Base-by-base conservation (phyloP, 2,329 filamentous ascomycete genomes). In the Penicillium sp. region DNA sequence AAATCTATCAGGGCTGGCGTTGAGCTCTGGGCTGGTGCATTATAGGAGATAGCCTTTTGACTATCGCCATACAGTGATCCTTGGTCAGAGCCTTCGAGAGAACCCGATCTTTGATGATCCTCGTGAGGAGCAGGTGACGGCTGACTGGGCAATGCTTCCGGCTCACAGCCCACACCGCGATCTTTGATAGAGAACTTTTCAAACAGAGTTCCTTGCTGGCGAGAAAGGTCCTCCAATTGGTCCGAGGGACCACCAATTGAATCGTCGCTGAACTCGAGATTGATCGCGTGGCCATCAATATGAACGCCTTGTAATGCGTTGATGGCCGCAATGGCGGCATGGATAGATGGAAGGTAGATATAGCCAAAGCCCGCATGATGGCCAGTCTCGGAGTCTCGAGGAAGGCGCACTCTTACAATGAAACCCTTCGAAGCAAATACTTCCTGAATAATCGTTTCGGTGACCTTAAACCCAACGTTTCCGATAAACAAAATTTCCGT, bases 351-450 rank as follows among this genome's bases (percentile, higher is more conserved):
- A 43, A 73, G 72, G 44, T 58, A 49, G 9, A 71, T 47, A 48
- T 70, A 72, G 27, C 68, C 68, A 56, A 72, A 72, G 12, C 69
- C 69, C 41, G 64, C 64, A 50, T 72, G 68, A 47, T 57, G 62
- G 9, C 59, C 57, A 13, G 67, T 64, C 12, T 49, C 51, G 9
- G 58, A 53, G 48, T 70, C 68, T 33, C 59, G 52, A 1, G 67
- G 63, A 35, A 73, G 57, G 40, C 65, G 54, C 12, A 70, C 67
- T 12, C 62, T 52, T 24, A 66, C 66, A 26, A 67, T 47, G 40
- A 70, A 71, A 0, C 68, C 67, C 44, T 66, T 63, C 3, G 66
- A 63, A 35, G 62, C 59, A 50, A 73, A 68, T 7, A 69, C 65
- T 48, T 68, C 61, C 46, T 54, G 53, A 18, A 73, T 62, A 43